phyloP scores from a whole-genome alignment of 352 stramenopile species.

The Pseudoperonospora humuli region DNA sequence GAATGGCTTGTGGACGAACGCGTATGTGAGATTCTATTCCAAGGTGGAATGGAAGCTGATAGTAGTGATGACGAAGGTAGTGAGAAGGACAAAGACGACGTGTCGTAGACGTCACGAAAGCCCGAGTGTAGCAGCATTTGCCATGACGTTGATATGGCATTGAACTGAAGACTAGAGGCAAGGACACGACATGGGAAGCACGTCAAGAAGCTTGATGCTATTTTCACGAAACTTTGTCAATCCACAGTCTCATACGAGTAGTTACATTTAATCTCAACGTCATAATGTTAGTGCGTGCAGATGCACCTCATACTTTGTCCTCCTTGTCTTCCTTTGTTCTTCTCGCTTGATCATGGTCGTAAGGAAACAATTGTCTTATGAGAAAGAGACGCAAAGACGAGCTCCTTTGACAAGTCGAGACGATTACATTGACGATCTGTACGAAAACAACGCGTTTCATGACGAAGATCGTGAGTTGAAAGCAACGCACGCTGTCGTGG shows the following conservation, averaged over 20 bases:
- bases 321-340: no score
- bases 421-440: constrained; percentile 66
- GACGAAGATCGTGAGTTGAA: constrained; percentile 37
- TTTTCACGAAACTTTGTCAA: no score
- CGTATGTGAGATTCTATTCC: constrained; percentile 69
- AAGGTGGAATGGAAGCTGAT: constrained; percentile 23
- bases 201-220: no score
- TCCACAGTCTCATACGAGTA: constrained; percentile 15
- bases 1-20: constrained; percentile 76
- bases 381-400: constrained; percentile 20
- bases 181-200: no score
- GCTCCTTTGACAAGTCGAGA: constrained; percentile 26
- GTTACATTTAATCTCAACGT: constrained; percentile 19
- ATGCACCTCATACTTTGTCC: no score
- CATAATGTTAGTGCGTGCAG: no score
- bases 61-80: constrained; percentile 27
- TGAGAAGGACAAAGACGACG: constrained; percentile 15
- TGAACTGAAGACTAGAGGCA: background rate
- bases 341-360: no score
- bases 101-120: no score
- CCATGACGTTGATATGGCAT: constrained; percentile 1
- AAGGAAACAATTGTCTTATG: constrained; percentile 10
- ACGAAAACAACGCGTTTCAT: constrained; percentile 69
- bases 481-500: constrained; percentile 4
- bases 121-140: no score